Conservation (phyloP, 2,329 filamentous ascomycete species). For the Ophiosphaerella herpotricha region DNA sequence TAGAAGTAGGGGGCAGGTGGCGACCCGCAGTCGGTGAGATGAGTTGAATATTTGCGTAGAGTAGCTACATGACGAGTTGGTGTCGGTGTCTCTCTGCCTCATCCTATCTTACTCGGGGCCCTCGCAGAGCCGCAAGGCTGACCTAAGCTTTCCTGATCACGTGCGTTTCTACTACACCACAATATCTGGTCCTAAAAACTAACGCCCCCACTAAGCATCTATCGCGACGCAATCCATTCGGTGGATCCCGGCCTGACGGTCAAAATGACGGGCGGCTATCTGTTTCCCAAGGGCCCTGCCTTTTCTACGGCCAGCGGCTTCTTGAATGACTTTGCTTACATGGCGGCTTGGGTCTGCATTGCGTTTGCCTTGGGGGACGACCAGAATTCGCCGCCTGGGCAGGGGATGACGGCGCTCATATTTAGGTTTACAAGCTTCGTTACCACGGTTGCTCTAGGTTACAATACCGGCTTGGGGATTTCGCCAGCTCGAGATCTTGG, state of each 20-base stretch:
- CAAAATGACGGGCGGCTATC: conserved; percentile 54
- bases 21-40: too few relatives aligned
- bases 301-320: conserved; percentile 70
- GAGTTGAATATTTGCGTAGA: too few relatives aligned
- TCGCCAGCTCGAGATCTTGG: conserved; percentile 74
- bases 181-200: too few relatives aligned
- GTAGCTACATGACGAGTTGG: too few relatives aligned
- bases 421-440: conserved; percentile 31
- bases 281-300: conserved; percentile 63
- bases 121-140: too few relatives aligned
- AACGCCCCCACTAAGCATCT: conserved; percentile 8
- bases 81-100: too few relatives aligned
- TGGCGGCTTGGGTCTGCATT: conserved; percentile 68
- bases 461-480: conserved; percentile 54
- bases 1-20: too few relatives aligned
- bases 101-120: too few relatives aligned
- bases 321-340: conserved; percentile 72
- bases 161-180: too few relatives aligned
- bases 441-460: conserved; percentile 31
- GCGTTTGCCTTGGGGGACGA: conserved; percentile 67
- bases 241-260: conserved; percentile 56
- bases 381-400: conserved; percentile 51
- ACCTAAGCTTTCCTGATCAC: too few relatives aligned
- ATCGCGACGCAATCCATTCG: conserved; percentile 61
- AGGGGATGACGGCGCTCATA: conserved; percentile 55